Evolutionary conservation across 805 yeast genomes (phyloP), one percentile per base, ranked within the genome.

Genomic region (Yarrowia sp.): DNA sequence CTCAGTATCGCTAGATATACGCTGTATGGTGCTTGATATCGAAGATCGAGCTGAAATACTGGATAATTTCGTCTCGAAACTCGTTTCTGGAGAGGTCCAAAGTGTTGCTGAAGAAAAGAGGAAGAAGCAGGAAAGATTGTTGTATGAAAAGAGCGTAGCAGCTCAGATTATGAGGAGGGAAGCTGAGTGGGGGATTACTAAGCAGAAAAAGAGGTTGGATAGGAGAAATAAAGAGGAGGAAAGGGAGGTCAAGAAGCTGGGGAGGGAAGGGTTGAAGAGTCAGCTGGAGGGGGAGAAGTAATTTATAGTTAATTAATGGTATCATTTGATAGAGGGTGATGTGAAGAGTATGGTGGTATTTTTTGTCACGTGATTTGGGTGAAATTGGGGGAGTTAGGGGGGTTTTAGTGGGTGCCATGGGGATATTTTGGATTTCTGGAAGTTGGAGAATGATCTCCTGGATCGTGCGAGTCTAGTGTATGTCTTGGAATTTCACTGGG

Each of bases 121-220:
- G 13, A 44, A 43, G 43, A 6, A 35, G 4, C 51, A 44, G 51
- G 18, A 58, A 28, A 32, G 43, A 28, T 6, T 33, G 51, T 14
- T 58, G 51, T 36, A 43, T 3, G 64, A 58, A 13, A 58, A 58
- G 43, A 33, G 36, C 39, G 44, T 43, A 51, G 64, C 42, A 18
- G 64, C 64, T 14, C 50, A 58, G 5, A 43, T 43, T 9, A 51
- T 33, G 22, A 17, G 51, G 5, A 18, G 28, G 33, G 18, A 22
- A 22, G 42, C 51, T 7, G 22, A 43, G 17, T 44, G 51, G 51
- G 43, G 42, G 8, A 44, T 36, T 14, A 42, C 18, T 8, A 58
- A 58, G 43, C 43, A 41, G n/a, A 43, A 58, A n/a, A 43, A 36
- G 51, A 3, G 51, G 8, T 33, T 44, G 10, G 64, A 58, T 2